phyloP scores from a whole-genome alignment of 2,329 filamentous ascomycete species.

The Aspergillus bombycis region DNA sequence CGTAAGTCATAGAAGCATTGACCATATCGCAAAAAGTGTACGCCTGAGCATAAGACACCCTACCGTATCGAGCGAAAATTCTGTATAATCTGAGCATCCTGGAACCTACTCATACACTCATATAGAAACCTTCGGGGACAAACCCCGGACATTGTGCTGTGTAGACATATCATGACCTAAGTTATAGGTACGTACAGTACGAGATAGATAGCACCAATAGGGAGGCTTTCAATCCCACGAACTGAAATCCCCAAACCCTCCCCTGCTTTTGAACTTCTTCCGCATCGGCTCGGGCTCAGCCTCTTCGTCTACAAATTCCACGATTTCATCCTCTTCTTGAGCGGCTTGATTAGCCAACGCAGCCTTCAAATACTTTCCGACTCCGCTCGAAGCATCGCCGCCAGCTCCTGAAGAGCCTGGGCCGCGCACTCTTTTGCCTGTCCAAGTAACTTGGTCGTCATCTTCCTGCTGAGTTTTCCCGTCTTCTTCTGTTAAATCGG shows the following conservation, averaged over 20 bases:
- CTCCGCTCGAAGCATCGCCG: conserved; percentile 51
- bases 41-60: not conserved
- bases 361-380: conserved; percentile 82
- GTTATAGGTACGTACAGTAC: not conserved
- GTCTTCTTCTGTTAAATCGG: conserved; percentile 28
- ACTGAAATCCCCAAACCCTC: conserved; percentile 94
- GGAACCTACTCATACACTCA: not conserved
- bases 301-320: conserved; percentile 64
- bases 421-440: conserved; percentile 81
- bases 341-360: conserved; percentile 46
- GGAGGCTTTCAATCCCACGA: conserved; percentile 61
- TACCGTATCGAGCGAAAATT: not conserved
- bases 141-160: not conserved
- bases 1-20: not conserved
- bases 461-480: conserved; percentile 55
- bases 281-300: conserved; percentile 69
- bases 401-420: conserved; percentile 61
- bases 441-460: conserved; percentile 93
- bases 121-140: not conserved
- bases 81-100: not conserved
- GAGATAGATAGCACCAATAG: not conserved
- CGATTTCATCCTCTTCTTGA: conserved; percentile 59
- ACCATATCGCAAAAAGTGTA: not conserved
- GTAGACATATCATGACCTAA: not conserved
- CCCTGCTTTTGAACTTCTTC: conserved; percentile 73